Percentiles rank a stretch among this genome's conserved stretches.
Evolutionary conservation across 441 rosid species (phyloP).

Genomic region (Manihot esculenta): DNA sequence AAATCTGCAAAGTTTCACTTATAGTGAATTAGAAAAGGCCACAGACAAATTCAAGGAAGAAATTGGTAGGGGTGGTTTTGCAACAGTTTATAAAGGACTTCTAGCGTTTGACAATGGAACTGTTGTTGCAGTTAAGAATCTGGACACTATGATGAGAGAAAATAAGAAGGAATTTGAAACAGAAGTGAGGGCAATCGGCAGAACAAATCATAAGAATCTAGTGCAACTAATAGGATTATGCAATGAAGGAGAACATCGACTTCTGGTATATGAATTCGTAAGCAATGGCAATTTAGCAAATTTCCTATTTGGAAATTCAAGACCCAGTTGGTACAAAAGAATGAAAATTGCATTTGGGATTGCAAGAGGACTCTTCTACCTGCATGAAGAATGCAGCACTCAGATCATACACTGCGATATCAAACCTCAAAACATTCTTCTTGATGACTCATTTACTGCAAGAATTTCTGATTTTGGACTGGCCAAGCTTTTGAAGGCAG

Average conservation of each 20-base stretch:
- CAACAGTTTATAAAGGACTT: conserved; percentile 36
- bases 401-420: conserved; percentile 57
- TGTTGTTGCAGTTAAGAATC: conserved; percentile 36
- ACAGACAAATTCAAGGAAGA: conserved; percentile 41
- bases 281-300: conserved; percentile 39
- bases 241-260: conserved; percentile 38
- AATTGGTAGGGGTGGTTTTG: conserved; percentile 43
- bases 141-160: conserved; percentile 22
- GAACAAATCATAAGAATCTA: conserved; percentile 53
- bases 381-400: conserved; percentile 44
- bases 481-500: conserved; percentile 42
- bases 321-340: conserved; percentile 37
- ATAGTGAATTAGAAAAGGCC: conserved; percentile 34
- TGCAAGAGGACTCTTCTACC: conserved; percentile 42
- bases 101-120: background rate
- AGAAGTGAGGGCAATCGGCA: conserved; percentile 40
- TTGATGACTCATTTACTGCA: conserved; percentile 23
- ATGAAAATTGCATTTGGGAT: conserved; percentile 34
- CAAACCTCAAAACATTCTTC: conserved; percentile 51
- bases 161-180: conserved; percentile 39
- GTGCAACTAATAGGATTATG: conserved; percentile 48
- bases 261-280: conserved; percentile 50
- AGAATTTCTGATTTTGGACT: conserved; percentile 50
- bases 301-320: conserved; percentile 31
- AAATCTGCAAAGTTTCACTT: conserved; percentile 33